phyloP scores from a whole-genome alignment of 1,284 basidiomycete genomes.

The Moesziomyces aphidis region DNA sequence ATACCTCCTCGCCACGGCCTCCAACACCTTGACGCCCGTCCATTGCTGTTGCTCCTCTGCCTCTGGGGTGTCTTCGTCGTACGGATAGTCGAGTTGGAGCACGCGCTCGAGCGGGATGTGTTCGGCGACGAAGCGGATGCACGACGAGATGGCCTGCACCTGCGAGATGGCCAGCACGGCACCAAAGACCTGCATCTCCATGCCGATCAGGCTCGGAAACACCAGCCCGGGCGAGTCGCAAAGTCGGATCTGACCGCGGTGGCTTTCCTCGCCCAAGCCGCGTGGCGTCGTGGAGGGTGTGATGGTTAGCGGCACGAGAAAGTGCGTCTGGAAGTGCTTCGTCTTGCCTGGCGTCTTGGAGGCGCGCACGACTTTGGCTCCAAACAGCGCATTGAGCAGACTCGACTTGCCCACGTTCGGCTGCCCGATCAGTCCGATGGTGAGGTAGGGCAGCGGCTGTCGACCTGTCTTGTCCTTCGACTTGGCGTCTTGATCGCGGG shows the following conservation, averaged over 20 bases:
- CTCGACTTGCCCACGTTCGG: slow-evolving; percentile 95
- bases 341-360: slow-evolving; percentile 93
- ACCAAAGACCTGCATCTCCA: slow-evolving; percentile 74
- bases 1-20: slow-evolving; percentile 79
- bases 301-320: slow-evolving; percentile 79
- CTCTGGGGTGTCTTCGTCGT: slow-evolving; percentile 56
- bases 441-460: slow-evolving; percentile 42
- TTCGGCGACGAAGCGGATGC: slow-evolving; percentile 77
- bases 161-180: slow-evolving; percentile 85
- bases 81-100: slow-evolving; percentile 71
- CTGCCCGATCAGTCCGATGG: slow-evolving; percentile 72
- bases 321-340: slow-evolving; percentile 89
- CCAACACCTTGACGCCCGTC: slow-evolving; percentile 85
- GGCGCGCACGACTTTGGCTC: slow-evolving; percentile 81
- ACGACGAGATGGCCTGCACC: slow-evolving; percentile 82
- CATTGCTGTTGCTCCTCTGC: slow-evolving; percentile 70
- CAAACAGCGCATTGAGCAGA: slow-evolving; percentile 88
- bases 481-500: neutral
- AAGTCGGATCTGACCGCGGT: slow-evolving; percentile 37
- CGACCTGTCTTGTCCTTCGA: slow-evolving; percentile 13
- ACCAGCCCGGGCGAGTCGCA: slow-evolving; percentile 71
- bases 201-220: slow-evolving; percentile 71
- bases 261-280: slow-evolving; percentile 48
- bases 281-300: slow-evolving; percentile 76
- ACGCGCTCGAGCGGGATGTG: slow-evolving; percentile 83